Conservation (phyloP, 176 grass and related monocot species). For the Chloris gayana region DNA sequence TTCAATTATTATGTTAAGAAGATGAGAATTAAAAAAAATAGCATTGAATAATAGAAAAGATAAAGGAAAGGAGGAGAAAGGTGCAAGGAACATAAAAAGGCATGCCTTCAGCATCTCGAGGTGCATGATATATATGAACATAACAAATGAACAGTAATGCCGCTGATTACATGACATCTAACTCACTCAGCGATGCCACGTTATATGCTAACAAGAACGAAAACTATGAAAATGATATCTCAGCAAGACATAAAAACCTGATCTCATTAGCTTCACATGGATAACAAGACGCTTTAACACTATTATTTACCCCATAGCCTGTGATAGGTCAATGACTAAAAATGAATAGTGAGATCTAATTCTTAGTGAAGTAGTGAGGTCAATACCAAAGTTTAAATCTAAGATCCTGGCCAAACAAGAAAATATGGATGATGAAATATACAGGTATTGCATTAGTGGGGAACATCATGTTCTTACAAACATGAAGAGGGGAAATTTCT, state of each 20-base stretch:
- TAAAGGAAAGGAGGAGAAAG: not conserved
- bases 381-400: slow-evolving; percentile 21
- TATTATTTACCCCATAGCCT: not conserved
- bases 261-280: not conserved
- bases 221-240: not conserved
- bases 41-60: not conserved
- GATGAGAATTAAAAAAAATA: slow-evolving; percentile 17
- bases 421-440: slow-evolving; percentile 1
- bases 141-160: slow-evolving; percentile 4
- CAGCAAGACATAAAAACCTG: not conserved
- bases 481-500: not conserved
- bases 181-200: not conserved
- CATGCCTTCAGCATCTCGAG: not conserved
- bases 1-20: not conserved
- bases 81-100: not conserved
- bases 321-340: slow-evolving; percentile 10
- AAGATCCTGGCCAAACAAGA: not conserved
- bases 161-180: slow-evolving; percentile 12
- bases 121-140: slow-evolving; percentile 18
- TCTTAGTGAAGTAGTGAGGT: not conserved
- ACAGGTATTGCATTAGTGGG: not conserved
- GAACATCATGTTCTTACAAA: not conserved
- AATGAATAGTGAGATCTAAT: not conserved
- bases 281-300: not conserved
- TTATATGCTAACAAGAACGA: not conserved